Evolutionary conservation across 495 filamentous ascomycete genomes (phyloP).

Genomic region (Podospora anserina): DNA sequence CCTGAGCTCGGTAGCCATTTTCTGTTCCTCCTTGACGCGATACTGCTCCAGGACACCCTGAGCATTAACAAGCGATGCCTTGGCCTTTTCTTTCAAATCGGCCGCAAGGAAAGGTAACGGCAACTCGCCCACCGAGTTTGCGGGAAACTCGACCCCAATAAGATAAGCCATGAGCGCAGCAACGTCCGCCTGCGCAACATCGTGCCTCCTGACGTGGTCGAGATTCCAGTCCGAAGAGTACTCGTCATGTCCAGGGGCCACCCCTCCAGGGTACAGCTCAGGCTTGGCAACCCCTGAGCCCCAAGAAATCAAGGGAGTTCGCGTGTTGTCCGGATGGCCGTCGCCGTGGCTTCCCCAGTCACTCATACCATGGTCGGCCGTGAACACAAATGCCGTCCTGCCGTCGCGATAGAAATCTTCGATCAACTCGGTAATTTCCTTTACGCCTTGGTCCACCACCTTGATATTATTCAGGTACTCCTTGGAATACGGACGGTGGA

Average conservation of each 20-base stretch:
- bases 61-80: conserved; percentile 82
- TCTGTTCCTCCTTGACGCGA: conserved; percentile 85
- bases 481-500: conserved; percentile 84
- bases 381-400: conserved; percentile 94
- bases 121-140: conserved; percentile 93
- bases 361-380: conserved; percentile 98
- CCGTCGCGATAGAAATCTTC: conserved; percentile 89
- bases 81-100: conserved; percentile 69
- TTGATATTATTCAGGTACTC: conserved; percentile 96
- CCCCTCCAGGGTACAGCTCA: conserved; percentile 47
- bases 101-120: conserved; percentile 79
- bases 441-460: conserved; percentile 83
- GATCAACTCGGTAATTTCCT: conserved; percentile 75
- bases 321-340: conserved; percentile 95
- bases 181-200: conserved; percentile 92
- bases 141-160: conserved; percentile 85
- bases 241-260: conserved; percentile 82
- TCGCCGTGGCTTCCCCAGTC: conserved; percentile 98
- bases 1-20: conserved; percentile 67
- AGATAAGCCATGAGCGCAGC: conserved; percentile 96
- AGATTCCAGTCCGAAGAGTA: conserved; percentile 88
- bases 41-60: conserved; percentile 95
- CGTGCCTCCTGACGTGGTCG: conserved; percentile 73
- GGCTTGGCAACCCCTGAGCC: conserved; percentile 88
- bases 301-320: conserved; percentile 92